Conservation (phyloP, 352 stramenopile genomes). For the Phytophthora boehmeriae region DNA sequence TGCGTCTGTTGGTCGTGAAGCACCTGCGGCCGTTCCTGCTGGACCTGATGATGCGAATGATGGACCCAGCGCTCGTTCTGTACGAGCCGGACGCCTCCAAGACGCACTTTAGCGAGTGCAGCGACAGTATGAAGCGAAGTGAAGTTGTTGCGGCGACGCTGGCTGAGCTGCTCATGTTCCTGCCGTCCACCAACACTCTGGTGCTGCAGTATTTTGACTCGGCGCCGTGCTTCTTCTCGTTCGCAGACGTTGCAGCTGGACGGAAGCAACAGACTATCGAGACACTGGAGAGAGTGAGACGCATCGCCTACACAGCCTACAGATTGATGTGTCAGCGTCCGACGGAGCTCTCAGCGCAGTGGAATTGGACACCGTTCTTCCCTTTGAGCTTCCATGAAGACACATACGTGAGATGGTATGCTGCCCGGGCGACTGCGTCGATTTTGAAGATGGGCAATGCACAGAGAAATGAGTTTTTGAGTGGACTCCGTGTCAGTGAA, state of each 20-base stretch:
- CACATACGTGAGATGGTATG: conserved; percentile 59
- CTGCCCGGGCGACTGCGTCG: conserved; percentile 57
- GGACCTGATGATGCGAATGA: conserved; percentile 71
- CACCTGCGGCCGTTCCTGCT: conserved; percentile 74
- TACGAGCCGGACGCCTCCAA: conserved; percentile 37
- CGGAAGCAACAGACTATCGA: conserved; percentile 46
- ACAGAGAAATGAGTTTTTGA: conserved; percentile 72
- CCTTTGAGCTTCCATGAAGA: conserved; percentile 82
- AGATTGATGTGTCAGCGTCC: conserved; percentile 59
- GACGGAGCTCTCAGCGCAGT: conserved; percentile 59
- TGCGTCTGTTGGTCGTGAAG: conserved; percentile 53
- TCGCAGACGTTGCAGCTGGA: conserved; percentile 47
- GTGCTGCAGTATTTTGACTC: conserved; percentile 71
- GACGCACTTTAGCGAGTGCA: conserved; percentile 27
- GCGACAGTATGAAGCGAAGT: conserved; percentile 53
- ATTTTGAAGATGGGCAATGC: conserved; percentile 74
- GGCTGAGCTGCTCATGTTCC: conserved; percentile 52
- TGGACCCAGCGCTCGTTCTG: conserved; percentile 52
- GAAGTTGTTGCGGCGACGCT: conserved; percentile 63
- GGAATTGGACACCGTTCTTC: conserved; percentile 87
- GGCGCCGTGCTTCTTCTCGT: conserved; percentile 81
- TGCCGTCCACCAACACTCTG: conserved; percentile 60
- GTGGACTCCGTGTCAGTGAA: conserved; percentile 53
- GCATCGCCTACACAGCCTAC: conserved; percentile 66
- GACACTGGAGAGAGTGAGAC: conserved; percentile 42